Evolutionary conservation across 2,329 filamentous ascomycete genomes (phyloP).

Genomic region (Dactylellina parvicollis): DNA sequence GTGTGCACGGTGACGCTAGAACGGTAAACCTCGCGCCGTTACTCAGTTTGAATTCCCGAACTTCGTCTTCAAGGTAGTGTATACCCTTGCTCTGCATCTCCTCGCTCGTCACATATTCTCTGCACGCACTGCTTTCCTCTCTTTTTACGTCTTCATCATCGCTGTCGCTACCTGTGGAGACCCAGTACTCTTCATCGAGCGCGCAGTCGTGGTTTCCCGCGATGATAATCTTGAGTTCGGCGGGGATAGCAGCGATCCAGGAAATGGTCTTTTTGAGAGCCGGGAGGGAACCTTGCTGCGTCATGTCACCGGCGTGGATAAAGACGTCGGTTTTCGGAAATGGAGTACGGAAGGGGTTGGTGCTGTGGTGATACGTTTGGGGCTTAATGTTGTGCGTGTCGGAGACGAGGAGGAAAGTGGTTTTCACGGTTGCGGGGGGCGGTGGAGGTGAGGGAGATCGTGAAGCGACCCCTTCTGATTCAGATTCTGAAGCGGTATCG

Average conservation of each 20-base stretch:
- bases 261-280: constrained; percentile 70
- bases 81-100: constrained; percentile 64
- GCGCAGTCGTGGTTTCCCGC: constrained; percentile 79
- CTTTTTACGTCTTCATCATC: constrained; percentile 62
- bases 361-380: neutral
- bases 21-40: constrained; percentile 71
- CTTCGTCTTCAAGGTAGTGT: constrained; percentile 72
- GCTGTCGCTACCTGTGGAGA: constrained; percentile 62
- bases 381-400: constrained; percentile 73
- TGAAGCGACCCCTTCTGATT: no score
- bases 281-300: constrained; percentile 72
- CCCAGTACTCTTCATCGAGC: constrained; percentile 72
- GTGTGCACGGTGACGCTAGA: constrained; percentile 38
- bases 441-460: neutral
- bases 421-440: constrained; percentile 7
- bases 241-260: constrained; percentile 75
- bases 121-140: constrained; percentile 63
- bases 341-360: constrained; percentile 33
- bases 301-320: constrained; percentile 79
- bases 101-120: constrained; percentile 64
- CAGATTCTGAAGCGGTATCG: no score
- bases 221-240: constrained; percentile 67
- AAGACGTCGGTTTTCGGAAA: constrained; percentile 77
- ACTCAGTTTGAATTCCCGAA: constrained; percentile 66
- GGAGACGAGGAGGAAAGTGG: constrained; percentile 64